Evolutionary conservation across 1,284 basidiomycete genomes (phyloP).

Genomic region (Pterulicium gracile): DNA sequence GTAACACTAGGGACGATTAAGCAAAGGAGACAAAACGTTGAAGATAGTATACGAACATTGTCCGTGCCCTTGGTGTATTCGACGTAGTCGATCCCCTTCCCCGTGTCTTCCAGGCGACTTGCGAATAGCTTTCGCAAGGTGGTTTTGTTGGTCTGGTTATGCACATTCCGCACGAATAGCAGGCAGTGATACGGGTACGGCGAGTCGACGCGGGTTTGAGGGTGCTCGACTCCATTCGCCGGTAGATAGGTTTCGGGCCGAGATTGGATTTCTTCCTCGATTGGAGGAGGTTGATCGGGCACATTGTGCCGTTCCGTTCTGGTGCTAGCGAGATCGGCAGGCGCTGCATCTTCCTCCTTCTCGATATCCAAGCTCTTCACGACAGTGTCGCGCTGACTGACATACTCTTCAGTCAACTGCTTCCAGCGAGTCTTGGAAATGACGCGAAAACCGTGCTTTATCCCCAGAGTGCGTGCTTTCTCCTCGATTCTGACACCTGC

Average conservation of each 20-base stretch:
- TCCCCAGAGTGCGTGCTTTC: slow-evolving; percentile 26
- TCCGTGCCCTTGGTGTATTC: slow-evolving; percentile 73
- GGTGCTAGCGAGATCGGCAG: slow-evolving; percentile 37
- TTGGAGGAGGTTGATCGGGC: background rate
- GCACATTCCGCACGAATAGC: background rate
- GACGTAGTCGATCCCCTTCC: slow-evolving; percentile 51
- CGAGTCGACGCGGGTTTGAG: slow-evolving; percentile 1
- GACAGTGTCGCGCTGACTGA: slow-evolving; percentile 33
- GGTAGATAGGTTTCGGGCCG: too few species aligned
- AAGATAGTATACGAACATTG: slow-evolving; percentile 31
- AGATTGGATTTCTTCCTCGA: background rate
- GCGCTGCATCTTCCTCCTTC: slow-evolving; percentile 54
- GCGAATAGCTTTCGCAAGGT: slow-evolving; percentile 24
- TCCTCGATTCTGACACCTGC: slow-evolving; percentile 9
- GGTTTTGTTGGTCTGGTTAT: slow-evolving; percentile 10
- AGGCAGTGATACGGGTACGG: background rate
- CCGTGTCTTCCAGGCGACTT: slow-evolving; percentile 15
- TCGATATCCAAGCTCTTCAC: background rate
- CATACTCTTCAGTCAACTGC: slow-evolving; percentile 49
- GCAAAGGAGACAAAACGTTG: slow-evolving; percentile 1
- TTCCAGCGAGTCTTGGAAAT: slow-evolving; percentile 52
- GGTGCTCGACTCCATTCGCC: too few species aligned
- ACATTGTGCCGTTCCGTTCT: background rate
- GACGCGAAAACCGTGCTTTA: slow-evolving; percentile 45
- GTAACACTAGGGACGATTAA: slow-evolving; percentile 40